Evolutionary conservation across 2,329 filamentous ascomycete genomes (phyloP).

Genomic region (Ascocoryne sarcoides): DNA sequence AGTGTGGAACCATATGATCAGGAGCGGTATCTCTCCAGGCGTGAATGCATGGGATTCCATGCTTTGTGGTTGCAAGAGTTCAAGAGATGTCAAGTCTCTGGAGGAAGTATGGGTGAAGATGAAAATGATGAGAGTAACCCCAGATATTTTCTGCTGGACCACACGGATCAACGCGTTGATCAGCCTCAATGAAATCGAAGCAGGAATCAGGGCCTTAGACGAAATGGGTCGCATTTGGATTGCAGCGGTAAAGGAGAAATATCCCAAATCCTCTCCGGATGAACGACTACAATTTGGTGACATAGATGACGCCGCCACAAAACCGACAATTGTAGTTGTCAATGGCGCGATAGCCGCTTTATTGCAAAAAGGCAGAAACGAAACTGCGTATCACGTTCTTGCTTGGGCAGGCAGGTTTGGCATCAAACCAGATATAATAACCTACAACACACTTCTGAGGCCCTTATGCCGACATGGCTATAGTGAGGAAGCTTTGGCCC

Average conservation of each 20-base stretch:
- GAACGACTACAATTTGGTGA: conserved; percentile 25
- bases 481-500: conserved; percentile 37
- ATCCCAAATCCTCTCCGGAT: conserved; percentile 13
- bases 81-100: conserved; percentile 50
- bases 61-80: conserved; percentile 59
- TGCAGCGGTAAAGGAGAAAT: conserved; percentile 14
- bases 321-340: conserved; percentile 55
- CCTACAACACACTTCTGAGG: conserved; percentile 62
- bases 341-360: conserved; percentile 64
- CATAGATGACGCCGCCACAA: conserved; percentile 33
- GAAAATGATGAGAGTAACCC: conserved; percentile 43
- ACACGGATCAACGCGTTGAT: conserved; percentile 60
- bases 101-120: conserved; percentile 61
- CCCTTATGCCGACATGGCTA: conserved; percentile 44
- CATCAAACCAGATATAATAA: conserved; percentile 38
- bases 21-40: conserved; percentile 47
- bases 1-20: conserved; percentile 48
- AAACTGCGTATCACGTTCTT: conserved; percentile 45
- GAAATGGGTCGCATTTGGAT: conserved; percentile 58
- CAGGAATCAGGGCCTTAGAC: conserved; percentile 53
- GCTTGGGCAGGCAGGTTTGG: conserved; percentile 34
- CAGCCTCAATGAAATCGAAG: conserved; percentile 40
- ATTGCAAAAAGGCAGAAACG: conserved; percentile 38
- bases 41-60: conserved; percentile 63
- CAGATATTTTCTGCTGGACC: conserved; percentile 62